A percentile compares a stretch with the other conserved stretches of the same genome.
Conservation (phyloP, 164 flowering plant species). For the Sextonia rubra region DNA sequence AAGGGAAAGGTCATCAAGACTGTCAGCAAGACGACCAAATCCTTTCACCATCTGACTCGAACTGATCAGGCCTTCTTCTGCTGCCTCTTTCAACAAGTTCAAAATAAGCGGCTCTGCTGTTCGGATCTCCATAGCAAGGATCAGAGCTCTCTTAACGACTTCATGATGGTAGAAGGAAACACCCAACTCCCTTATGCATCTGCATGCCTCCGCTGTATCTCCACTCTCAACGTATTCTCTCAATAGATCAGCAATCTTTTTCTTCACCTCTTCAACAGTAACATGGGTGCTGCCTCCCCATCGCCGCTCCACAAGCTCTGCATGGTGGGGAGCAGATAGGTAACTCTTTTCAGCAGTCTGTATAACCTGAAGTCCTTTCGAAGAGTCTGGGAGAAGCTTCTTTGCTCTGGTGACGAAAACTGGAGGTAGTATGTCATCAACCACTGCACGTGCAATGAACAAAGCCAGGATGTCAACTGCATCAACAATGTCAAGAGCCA, state of each 20-base stretch:
- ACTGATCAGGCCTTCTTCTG: slow-evolving; percentile 90
- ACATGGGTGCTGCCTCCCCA: slow-evolving; percentile 97
- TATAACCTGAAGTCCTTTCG: slow-evolving; percentile 71
- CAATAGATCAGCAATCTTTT: slow-evolving; percentile 65
- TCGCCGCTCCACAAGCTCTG: slow-evolving; percentile 86
- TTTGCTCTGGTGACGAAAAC: slow-evolving; percentile 77
- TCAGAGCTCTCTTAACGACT: slow-evolving; percentile 84
- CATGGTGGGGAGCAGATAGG: slow-evolving; percentile 98
- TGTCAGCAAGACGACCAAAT: slow-evolving; percentile 72
- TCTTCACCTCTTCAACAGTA: slow-evolving; percentile 94
- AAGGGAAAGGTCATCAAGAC: slow-evolving; percentile 93
- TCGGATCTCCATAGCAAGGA: slow-evolving; percentile 81
- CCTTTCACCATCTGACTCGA: slow-evolving; percentile 95
- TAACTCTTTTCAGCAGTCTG: slow-evolving; percentile 94
- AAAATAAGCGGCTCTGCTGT: slow-evolving; percentile 63
- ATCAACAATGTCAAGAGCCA: slow-evolving; percentile 81
- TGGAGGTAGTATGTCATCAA: slow-evolving; percentile 96
- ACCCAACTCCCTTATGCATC: slow-evolving; percentile 85
- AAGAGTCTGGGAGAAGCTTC: slow-evolving; percentile 58
- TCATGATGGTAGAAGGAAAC: slow-evolving; percentile 94
- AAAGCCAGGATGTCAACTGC: slow-evolving; percentile 87
- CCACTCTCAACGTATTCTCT: slow-evolving; percentile 89
- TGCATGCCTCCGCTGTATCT: slow-evolving; percentile 83
- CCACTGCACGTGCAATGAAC: slow-evolving; percentile 94
- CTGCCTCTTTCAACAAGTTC: slow-evolving; percentile 74